Conservation (phyloP, 1,139 yeast species). For the Candida albicans region DNA sequence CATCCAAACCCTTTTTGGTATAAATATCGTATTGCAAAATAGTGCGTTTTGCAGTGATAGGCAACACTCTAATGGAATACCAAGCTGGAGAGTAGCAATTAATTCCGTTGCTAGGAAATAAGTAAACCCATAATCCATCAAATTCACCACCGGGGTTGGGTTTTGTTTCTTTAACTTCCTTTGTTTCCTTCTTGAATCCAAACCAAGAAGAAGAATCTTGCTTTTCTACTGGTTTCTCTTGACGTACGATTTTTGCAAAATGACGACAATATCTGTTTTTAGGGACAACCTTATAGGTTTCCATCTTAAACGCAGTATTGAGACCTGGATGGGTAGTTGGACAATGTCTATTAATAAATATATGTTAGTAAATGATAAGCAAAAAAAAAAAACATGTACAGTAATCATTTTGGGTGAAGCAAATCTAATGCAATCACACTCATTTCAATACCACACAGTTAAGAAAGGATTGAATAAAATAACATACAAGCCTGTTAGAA, state of each 20-base stretch:
- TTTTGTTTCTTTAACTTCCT: slow-evolving; percentile 19
- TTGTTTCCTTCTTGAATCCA: slow-evolving; percentile 35
- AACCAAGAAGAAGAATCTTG: slow-evolving; percentile 40
- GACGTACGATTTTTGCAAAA: slow-evolving; percentile 33
- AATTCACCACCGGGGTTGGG: slow-evolving; percentile 58
- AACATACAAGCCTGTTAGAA: too few relatives aligned
- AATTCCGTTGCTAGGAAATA: slow-evolving; percentile 58
- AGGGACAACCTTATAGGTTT: slow-evolving; percentile 63
- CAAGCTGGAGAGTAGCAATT: slow-evolving; percentile 68
- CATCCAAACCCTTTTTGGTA: slow-evolving; percentile 57
- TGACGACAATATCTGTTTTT: slow-evolving; percentile 60
- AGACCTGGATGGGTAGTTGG: slow-evolving; percentile 68
- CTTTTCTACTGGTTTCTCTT: slow-evolving; percentile 13
- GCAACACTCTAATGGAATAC: slow-evolving; percentile 62
- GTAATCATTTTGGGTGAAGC: too few relatives aligned
- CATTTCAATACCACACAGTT: too few relatives aligned
- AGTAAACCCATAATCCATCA: slow-evolving; percentile 62
- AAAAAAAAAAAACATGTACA: too few relatives aligned
- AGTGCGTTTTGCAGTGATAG: slow-evolving; percentile 52
- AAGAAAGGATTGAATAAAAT: too few relatives aligned
- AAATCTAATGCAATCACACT: too few relatives aligned
- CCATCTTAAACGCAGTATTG: slow-evolving; percentile 57
- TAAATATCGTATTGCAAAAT: slow-evolving; percentile 60
- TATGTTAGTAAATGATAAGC: too few relatives aligned
- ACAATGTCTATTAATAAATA: slow-evolving; percentile 37